Conservation (phyloP, 2,329 filamentous ascomycete genomes). For the Pseudonectria buxi region DNA sequence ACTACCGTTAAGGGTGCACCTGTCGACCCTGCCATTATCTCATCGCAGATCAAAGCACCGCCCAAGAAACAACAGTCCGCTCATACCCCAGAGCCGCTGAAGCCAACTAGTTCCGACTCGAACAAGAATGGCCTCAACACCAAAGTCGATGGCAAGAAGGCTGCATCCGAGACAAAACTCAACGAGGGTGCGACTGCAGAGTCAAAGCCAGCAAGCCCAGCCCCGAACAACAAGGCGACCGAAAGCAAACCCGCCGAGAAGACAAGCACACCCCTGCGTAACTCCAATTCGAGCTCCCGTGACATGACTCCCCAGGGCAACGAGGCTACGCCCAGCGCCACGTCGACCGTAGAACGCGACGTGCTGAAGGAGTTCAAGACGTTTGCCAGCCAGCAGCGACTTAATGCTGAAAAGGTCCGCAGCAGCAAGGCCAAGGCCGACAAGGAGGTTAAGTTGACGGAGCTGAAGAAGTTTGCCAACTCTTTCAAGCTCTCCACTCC, state of each 20-base stretch:
- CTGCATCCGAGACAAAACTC: conserved; percentile 22
- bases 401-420: conserved; percentile 49
- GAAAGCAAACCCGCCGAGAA: conserved; percentile 24
- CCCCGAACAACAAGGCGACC: conserved; percentile 26
- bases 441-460: conserved; percentile 86
- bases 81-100: conserved; percentile 8
- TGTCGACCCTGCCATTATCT: conserved; percentile 85
- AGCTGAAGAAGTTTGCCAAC: conserved; percentile 89
- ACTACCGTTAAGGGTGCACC: conserved; percentile 70
- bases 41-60: conserved; percentile 60
- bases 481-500: conserved; percentile 93
- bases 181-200: conserved; percentile 14
- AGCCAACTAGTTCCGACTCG: conserved; percentile 17
- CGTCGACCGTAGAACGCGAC: conserved; percentile 55
- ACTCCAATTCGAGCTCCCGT: conserved; percentile 34
- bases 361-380: conserved; percentile 57
- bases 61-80: conserved; percentile 30
- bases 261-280: conserved; percentile 16
- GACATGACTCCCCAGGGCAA: conserved; percentile 35
- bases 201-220: conserved; percentile 26
- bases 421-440: conserved; percentile 60
- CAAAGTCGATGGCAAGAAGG: conserved; percentile 23
- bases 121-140: conserved; percentile 24
- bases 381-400: conserved; percentile 53
- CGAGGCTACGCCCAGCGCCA: conserved; percentile 43